Base-by-base conservation (phyloP, 768 basidiomycete genomes). In the Suillus alpinus region DNA sequence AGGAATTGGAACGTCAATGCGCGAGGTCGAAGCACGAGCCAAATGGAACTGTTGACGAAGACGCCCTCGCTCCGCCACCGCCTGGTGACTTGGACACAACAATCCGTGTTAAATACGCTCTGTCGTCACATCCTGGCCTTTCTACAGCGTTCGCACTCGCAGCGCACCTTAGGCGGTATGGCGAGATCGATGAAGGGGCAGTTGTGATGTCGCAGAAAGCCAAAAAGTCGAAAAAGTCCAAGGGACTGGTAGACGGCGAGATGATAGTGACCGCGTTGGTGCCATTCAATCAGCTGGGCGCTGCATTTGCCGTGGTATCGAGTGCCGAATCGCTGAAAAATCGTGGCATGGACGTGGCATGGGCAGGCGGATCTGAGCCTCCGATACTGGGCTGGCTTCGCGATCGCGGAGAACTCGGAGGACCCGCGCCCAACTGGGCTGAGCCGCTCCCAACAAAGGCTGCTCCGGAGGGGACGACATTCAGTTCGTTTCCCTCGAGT, bases 231-330 rank as follows among this genome's bases (percentile, higher is more conserved):
- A 23, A 62, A 1, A 73, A 70, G 52, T 72, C 69, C 59, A 70
- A 71, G 63, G 78, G 81, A n/a, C 81, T 83, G 40, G 46, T 52
- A 1, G 59, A 65, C 20, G 67, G 63, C 14, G 63, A 66, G 5
- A 92, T 87, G 64, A 79, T 79, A 43, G 88, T 83, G 1, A 91
- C 81, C 6, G 92, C 92, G 0, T 78, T 91, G 5, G 83, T 92
- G 0, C 86, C 89, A 6, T 94, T 93, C 71, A 82, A 84, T 61
- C 87, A 86, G 65, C 86, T 93, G 49, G 81, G 86, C 1, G 83
- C 88, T 44, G 91, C 92, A 3, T 91, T 91, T 68, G 88, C 85
- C 3, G 89, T 85, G 2, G 87, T 93, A 0, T 86, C 86, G 64
- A 73, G 86, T 83, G 29, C 85, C 75, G 60, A 83, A 78, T 18